These are phyloP conservation scores for Kokia cookei DNA, from an alignment of 441 rosid genomes.

Conservation along the genomic window DNA sequence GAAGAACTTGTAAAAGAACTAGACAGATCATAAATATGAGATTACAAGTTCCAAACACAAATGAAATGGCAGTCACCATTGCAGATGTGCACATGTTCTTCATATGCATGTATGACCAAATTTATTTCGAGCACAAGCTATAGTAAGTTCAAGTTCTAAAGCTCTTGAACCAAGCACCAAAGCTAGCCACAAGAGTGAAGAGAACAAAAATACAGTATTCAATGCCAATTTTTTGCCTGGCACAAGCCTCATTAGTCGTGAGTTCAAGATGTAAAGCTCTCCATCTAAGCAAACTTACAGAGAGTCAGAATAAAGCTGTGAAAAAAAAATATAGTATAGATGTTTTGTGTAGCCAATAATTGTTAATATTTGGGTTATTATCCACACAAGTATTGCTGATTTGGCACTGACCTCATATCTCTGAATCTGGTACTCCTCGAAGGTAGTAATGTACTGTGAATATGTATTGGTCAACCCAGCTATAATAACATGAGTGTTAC, in stretches of 20 bases:
- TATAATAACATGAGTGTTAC: constrained; percentile 64
- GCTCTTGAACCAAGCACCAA: neutral
- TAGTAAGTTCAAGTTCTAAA: neutral
- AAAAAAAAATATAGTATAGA: neutral
- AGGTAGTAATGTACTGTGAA: constrained; percentile 91
- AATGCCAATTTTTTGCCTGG: neutral
- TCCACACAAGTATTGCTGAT: neutral
- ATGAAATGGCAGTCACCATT: constrained; percentile 1
- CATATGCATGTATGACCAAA: neutral
- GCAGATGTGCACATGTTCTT: neutral
- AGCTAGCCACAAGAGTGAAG: neutral
- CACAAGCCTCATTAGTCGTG: neutral
- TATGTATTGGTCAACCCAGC: constrained; percentile 90
- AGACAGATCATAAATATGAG: neutral
- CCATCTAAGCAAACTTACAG: neutral
- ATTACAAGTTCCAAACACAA: neutral
- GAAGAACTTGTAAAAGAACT: neutral
- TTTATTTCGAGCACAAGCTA: neutral
- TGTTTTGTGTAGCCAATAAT: neutral
- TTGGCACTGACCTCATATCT: constrained; percentile 72
- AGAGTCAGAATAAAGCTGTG: neutral
- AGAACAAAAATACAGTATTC: neutral
- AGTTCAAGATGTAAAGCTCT: neutral
- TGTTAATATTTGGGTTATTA: neutral
- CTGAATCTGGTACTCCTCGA: constrained; percentile 85